Evolutionary conservation across 1,139 yeast species (phyloP), one percentile per base, ranked within the genome.

Genomic region (Geotrichum candidum): DNA sequence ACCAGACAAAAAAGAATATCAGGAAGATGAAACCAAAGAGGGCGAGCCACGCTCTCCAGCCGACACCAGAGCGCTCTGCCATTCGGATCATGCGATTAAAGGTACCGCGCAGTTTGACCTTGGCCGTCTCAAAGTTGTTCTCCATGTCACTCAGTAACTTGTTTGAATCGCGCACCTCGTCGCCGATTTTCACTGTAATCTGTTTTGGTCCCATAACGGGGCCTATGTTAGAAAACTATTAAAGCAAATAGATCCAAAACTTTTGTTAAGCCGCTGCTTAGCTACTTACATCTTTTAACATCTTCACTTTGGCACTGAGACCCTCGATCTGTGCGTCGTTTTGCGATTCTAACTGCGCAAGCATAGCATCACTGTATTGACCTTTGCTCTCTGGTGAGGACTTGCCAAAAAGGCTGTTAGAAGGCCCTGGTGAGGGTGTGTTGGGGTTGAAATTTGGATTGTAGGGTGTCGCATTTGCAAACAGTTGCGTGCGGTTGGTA

Each of bases 1-100:
- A 68, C 96, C 97, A 88, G n/a, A 90, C 91, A 80, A 87, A 87
- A 74, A 90, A 84, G 74, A 91, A 92, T 71, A 88, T 78, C 64
- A 88, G 67, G 58, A 82, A 78, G 11, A 91, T 84, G 23, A 88
- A 69, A 41, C 74, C 75, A 73, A 90, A 87, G 64, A 91, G 84
- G 15, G 78, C 72, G 51, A 88, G 76, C 97, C 97, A 91, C 70
- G 85, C 82, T 68, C 84, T 83, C 84, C 95, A 84, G 64, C 89
- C 81, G 54, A 90, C 86, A 3, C 96, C 95, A 3, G 96, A 89
- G 66, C 84, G 80, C 71, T 87, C 85, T 62, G 96, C 92, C 92
- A 91, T 89, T 11, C 82, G 77, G 72, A 88, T 80, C 96, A 90
- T 88, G 63, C 84, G 80, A 66, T 80, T 83, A 74, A 84, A 87